Base-by-base conservation (phyloP, 257 asterid species). In the Misopates orontium region DNA sequence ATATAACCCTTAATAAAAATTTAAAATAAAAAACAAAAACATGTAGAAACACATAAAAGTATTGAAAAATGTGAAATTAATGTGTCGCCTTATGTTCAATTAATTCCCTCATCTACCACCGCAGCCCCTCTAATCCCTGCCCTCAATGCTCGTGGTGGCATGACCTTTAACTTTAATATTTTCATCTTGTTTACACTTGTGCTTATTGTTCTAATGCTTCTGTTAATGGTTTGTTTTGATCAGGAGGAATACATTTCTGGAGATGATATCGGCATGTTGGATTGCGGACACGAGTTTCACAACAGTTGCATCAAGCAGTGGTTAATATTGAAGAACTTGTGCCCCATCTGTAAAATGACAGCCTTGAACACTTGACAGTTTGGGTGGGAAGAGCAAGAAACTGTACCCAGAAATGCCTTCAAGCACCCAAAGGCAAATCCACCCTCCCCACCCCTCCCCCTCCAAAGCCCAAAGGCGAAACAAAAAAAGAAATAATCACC, bases 281-380 rank as follows among this genome's bases (percentile, higher is more conserved):
- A 83, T 14, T 92, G 98, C 44, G 89, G 89, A 58, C 97, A 92
- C 22, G 95, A 87, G 71, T 89, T 92, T 70, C 97, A 92, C 56
- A 75, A 83, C 2, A 40, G 62, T 39, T 92, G 98, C 90, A 73
- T 92, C 75, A 85, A 83, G 55, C 95, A 89, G 78, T 92, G 98
- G 98, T 70, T 92, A 18, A 71, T 62, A 16, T 42, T 84, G 75
- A 92, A 92, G 88, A 92, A 92, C 75, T 73, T 85, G 4, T 92
- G 97, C 60, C 98, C 98, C 56, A 81, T 92, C 71, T 92, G 98
- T 66, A 92, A 92, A 81, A 87, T 19, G 55, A 80, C 90, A 12
- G 98, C 83, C 55, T 73, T 92, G 81, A 73, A 75, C 41, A 76
- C 79, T 36, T 77, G 78, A 79, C 47, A 28, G 10, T 31, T 22